Conservation (phyloP, 1,284 basidiomycete species). For the Sphaerobolus stellatus region DNA sequence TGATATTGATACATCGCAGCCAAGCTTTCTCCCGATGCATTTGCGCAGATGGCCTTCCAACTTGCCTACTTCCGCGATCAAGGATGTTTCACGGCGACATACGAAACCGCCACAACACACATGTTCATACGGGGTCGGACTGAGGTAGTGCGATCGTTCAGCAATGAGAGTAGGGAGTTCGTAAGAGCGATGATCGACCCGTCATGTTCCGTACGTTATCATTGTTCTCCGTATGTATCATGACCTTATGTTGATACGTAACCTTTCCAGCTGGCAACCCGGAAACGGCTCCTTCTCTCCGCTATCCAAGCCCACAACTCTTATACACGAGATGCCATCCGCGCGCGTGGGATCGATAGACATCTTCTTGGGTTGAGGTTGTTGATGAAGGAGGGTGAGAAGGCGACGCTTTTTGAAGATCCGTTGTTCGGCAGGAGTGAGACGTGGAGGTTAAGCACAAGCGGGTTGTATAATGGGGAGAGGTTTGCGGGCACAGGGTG, state of each 20-base stretch:
- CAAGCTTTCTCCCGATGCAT: conserved; percentile 84
- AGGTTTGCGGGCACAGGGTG: conserved; percentile 90
- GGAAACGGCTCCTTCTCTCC: conserved; percentile 57
- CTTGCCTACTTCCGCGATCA: conserved; percentile 87
- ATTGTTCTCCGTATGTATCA: neutral
- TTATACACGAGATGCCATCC: conserved; percentile 78
- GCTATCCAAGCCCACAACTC: conserved; percentile 76
- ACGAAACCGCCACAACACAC: conserved; percentile 94
- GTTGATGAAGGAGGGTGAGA: conserved; percentile 52
- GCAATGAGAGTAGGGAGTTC: conserved; percentile 75
- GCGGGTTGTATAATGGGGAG: conserved; percentile 84
- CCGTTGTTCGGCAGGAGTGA: conserved; percentile 75
- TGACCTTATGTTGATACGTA: neutral
- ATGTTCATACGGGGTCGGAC: conserved; percentile 89
- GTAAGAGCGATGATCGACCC: conserved; percentile 75
- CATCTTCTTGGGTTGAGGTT: conserved; percentile 87
- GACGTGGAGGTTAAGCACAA: conserved; percentile 91
- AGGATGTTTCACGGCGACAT: conserved; percentile 82
- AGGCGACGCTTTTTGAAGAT: conserved; percentile 70
- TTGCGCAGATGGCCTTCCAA: conserved; percentile 91
- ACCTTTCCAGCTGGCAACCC: conserved; percentile 38
- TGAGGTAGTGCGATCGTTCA: conserved; percentile 86
- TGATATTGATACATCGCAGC: conserved; percentile 38
- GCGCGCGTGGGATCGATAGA: conserved; percentile 87
- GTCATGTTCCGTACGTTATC: conserved; percentile 42